These are phyloP conservation scores for Gnomoniopsis smithogilvyi DNA, from an alignment of 2,329 filamentous ascomycete genomes.

Conservation along the genomic window DNA sequence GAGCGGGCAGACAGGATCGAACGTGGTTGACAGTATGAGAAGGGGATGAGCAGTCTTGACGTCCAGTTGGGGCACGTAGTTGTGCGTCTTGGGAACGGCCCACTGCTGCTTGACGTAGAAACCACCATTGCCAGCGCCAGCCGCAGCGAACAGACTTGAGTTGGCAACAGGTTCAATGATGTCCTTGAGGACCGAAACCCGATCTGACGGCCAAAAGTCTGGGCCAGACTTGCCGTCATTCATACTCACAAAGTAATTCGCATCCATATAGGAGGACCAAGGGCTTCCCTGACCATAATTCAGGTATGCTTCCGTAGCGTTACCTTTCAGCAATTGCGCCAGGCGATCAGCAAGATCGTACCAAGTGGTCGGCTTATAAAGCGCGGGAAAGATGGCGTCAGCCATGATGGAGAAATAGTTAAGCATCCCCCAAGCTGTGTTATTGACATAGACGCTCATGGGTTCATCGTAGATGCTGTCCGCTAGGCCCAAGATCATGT, in stretches of 20 bases:
- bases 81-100: constrained; percentile 27
- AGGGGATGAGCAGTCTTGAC: constrained; percentile 47
- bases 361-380: constrained; percentile 38
- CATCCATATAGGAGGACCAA: constrained; percentile 24
- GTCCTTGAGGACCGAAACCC: constrained; percentile 29
- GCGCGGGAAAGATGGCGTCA: constrained; percentile 34
- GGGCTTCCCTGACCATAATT: constrained; percentile 27
- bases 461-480: constrained; percentile 35
- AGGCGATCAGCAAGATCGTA: constrained; percentile 32
- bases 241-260: constrained; percentile 25
- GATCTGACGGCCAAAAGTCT: constrained; percentile 31
- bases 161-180: constrained; percentile 32
- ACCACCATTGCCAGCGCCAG: constrained; percentile 23
- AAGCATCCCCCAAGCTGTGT: constrained; percentile 34
- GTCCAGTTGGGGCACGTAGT: constrained; percentile 24
- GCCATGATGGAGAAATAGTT: constrained; percentile 33
- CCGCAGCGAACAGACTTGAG: constrained; percentile 27
- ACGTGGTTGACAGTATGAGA: constrained; percentile 51
- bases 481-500: constrained; percentile 31
- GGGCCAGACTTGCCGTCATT: constrained; percentile 31
- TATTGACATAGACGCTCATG: constrained; percentile 40
- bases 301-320: constrained; percentile 35
- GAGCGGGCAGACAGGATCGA: constrained; percentile 54
- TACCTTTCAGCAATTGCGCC: constrained; percentile 33
- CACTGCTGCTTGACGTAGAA: constrained; percentile 30